phyloP scores from a whole-genome alignment of 306 rosid genomes.

The Begonia fuchsioides region DNA sequence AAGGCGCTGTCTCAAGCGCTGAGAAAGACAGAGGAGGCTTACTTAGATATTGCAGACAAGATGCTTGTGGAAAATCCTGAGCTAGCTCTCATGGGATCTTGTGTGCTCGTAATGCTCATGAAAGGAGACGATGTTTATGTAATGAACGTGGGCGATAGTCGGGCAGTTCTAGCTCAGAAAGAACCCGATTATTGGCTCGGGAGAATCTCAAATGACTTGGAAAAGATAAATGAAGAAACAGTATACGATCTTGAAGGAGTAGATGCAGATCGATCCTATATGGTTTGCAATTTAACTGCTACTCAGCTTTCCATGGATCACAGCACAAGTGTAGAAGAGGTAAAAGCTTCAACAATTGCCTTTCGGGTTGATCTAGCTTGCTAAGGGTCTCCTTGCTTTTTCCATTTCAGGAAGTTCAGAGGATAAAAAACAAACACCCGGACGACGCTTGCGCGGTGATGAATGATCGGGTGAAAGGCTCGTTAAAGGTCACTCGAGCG shows the following conservation, averaged over 20 bases:
- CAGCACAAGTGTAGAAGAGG: background rate
- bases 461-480: slow-evolving; percentile 94
- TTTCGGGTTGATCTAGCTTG: background rate
- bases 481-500: slow-evolving; percentile 88
- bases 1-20: slow-evolving; percentile 73
- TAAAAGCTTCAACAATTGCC: background rate
- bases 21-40: slow-evolving; percentile 81
- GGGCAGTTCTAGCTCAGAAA: background rate
- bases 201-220: background rate
- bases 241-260: background rate
- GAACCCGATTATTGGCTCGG: background rate
- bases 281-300: background rate
- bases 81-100: background rate
- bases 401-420: background rate
- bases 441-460: slow-evolving; percentile 34
- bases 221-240: background rate
- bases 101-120: background rate
- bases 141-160: background rate
- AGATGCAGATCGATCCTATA: background rate
- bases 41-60: slow-evolving; percentile 68
- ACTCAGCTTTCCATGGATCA: background rate
- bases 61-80: slow-evolving; percentile 84
- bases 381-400: background rate
- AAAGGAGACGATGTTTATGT: background rate
- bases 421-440: background rate